These are phyloP conservation scores for Chlorella sorokiniana DNA, from an alignment of 139 green algal genomes.

Conservation along the genomic window DNA sequence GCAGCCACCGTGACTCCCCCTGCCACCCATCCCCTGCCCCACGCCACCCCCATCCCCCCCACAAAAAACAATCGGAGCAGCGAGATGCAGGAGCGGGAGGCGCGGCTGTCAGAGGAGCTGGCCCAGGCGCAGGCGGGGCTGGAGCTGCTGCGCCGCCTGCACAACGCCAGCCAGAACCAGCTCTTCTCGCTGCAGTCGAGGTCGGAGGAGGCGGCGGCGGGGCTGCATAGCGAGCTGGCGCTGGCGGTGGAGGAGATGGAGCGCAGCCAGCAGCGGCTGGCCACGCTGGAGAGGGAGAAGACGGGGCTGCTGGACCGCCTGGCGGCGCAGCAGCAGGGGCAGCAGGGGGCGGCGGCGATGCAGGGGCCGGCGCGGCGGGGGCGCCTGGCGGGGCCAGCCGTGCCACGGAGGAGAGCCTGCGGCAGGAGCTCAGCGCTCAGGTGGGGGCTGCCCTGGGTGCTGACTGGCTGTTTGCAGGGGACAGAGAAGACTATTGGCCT, in stretches of 20 bases:
- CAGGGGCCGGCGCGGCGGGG: background rate
- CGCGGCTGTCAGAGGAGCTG: conserved; percentile 67
- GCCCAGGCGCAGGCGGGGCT: conserved; percentile 64
- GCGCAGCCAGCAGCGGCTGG: conserved; percentile 60
- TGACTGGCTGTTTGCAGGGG: conserved; percentile 47
- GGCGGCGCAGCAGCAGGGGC: conserved; percentile 10
- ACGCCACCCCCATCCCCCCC: too few species aligned
- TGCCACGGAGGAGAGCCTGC: conserved; percentile 63
- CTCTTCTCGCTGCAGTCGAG: conserved; percentile 55
- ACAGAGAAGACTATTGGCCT: conserved; percentile 4
- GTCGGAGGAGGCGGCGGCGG: conserved; percentile 68
- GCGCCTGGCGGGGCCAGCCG: background rate
- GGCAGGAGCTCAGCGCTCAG: conserved; percentile 65
- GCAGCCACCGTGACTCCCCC: background rate
- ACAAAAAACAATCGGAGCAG: too few species aligned
- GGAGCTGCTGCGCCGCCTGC: conserved; percentile 72
- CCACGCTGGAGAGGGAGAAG: conserved; percentile 78
- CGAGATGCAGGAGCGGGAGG: conserved; percentile 57
- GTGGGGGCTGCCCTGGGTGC: conserved; percentile 3
- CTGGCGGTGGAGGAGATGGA: conserved; percentile 71
- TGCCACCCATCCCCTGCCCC: background rate
- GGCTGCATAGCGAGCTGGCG: conserved; percentile 75
- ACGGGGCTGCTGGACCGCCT: conserved; percentile 50
- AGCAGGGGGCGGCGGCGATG: background rate
- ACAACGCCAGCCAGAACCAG: conserved; percentile 66